phyloP scores from a whole-genome alignment of 1,284 basidiomycete species.

The Puccinia hordei region DNA sequence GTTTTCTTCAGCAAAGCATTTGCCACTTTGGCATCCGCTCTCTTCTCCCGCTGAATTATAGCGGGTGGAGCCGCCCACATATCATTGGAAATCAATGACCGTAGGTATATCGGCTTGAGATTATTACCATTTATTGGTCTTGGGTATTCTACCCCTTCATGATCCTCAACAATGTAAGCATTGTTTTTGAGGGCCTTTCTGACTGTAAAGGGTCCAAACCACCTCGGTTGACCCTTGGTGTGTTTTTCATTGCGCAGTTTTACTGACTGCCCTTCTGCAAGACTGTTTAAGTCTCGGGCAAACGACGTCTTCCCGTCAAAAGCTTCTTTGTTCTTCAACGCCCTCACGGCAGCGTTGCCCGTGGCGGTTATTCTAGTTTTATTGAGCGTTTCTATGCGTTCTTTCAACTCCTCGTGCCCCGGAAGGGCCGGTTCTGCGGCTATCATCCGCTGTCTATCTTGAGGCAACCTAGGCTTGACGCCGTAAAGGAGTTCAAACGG shows the following conservation, averaged over 20 bases:
- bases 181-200: background rate
- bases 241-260: too few relatives aligned
- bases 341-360: background rate
- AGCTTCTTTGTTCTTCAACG: background rate
- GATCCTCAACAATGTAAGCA: background rate
- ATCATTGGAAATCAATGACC: too few relatives aligned
- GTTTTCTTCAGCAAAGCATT: background rate
- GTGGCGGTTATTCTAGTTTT: background rate
- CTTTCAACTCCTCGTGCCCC: background rate
- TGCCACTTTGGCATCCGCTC: too few relatives aligned
- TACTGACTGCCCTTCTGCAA: background rate
- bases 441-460: background rate
- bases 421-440: background rate
- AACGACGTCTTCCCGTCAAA: background rate
- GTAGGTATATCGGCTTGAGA: too few relatives aligned
- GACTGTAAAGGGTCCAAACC: slow-evolving; percentile 9
- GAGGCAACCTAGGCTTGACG: too few relatives aligned
- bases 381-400: background rate
- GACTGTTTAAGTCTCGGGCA: background rate
- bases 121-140: too few relatives aligned
- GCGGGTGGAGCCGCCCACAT: too few relatives aligned
- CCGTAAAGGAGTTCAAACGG: too few relatives aligned
- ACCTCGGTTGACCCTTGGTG: slow-evolving; percentile 9
- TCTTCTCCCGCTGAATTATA: too few relatives aligned
- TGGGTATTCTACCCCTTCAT: too few relatives aligned